Evolutionary conservation across 352 stramenopile genomes (phyloP).

Genomic region (Phytopythium oedochilum): DNA sequence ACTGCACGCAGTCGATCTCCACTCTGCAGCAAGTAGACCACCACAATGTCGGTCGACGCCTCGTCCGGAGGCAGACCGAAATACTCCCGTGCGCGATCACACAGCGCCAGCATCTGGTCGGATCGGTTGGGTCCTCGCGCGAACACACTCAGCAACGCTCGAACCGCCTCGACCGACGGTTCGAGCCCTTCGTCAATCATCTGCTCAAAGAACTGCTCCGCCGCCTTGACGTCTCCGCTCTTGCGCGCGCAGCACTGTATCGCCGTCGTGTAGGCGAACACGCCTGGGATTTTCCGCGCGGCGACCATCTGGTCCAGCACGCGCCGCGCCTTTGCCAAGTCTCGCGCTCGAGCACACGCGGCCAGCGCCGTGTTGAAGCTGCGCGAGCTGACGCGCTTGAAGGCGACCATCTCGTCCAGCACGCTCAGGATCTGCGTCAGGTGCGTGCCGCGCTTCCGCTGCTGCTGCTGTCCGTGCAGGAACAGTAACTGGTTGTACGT

Average conservation of each 20-base stretch:
- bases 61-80: constrained; percentile 32
- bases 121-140: constrained; percentile 26
- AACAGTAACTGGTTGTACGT: constrained; percentile 63
- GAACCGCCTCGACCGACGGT: constrained; percentile 39
- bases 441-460: constrained; percentile 20
- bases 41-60: constrained; percentile 39
- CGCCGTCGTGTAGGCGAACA: constrained; percentile 47
- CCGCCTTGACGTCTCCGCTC: constrained; percentile 20
- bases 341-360: constrained; percentile 42
- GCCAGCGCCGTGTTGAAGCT: constrained; percentile 73
- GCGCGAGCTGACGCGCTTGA: constrained; percentile 28
- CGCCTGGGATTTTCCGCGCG: constrained; percentile 17
- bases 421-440: constrained; percentile 40
- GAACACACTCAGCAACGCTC: constrained; percentile 66
- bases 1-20: constrained; percentile 16
- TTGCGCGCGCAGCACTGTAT: constrained; percentile 65
- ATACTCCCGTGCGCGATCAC: constrained; percentile 22
- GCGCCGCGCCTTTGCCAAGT: constrained; percentile 26
- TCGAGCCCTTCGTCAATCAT: constrained; percentile 31
- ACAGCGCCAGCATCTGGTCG: constrained; percentile 21
- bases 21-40: constrained; percentile 40
- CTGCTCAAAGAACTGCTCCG: constrained; percentile 39
- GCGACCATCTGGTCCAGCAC: constrained; percentile 47
- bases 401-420: constrained; percentile 42
- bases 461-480: constrained; percentile 31